A percentile compares a stretch with the other conserved stretches of the same genome.
Conservation (phyloP, 305 asterid species). For the Solanum hybrid region DNA sequence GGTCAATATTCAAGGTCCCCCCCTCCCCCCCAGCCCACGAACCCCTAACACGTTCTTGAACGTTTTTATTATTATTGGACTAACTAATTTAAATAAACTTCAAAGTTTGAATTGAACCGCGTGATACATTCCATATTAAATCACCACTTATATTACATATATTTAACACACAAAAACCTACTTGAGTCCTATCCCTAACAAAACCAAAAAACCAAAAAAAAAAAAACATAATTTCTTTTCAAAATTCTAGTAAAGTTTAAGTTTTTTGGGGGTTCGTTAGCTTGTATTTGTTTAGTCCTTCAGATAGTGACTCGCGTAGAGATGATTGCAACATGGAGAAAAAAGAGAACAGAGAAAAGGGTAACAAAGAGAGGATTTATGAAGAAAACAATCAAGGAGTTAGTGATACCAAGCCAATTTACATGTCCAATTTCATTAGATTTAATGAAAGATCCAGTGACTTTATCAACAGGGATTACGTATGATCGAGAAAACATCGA, state of each 20-base stretch:
- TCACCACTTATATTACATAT: neutral
- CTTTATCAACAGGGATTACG: constrained; percentile 45
- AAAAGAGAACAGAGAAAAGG: constrained; percentile 24
- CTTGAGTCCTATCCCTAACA: neutral
- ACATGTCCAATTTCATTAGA: constrained; percentile 52
- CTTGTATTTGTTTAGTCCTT: neutral
- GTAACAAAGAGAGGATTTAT: constrained; percentile 17
- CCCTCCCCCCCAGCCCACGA: too few species aligned
- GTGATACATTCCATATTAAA: neutral
- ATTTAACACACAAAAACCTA: neutral
- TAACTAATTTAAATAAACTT: neutral
- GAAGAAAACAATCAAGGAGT: constrained; percentile 14
- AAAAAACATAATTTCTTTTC: neutral
- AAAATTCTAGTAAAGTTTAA: too few species aligned
- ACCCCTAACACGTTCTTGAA: constrained; percentile 4
- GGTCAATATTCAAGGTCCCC: constrained; percentile 18
- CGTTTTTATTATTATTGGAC: neutral
- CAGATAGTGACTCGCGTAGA: neutral
- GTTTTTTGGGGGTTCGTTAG: neutral
- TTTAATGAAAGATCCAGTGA: constrained; percentile 62
- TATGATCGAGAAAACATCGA: constrained; percentile 55
- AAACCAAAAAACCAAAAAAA: neutral
- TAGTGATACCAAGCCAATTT: constrained; percentile 30
- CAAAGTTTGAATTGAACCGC: constrained; percentile 12
- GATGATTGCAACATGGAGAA: constrained; percentile 45